Evolutionary conservation across 306 rosid species (phyloP).

Genomic region (Cucurbita argyrosperma): DNA sequence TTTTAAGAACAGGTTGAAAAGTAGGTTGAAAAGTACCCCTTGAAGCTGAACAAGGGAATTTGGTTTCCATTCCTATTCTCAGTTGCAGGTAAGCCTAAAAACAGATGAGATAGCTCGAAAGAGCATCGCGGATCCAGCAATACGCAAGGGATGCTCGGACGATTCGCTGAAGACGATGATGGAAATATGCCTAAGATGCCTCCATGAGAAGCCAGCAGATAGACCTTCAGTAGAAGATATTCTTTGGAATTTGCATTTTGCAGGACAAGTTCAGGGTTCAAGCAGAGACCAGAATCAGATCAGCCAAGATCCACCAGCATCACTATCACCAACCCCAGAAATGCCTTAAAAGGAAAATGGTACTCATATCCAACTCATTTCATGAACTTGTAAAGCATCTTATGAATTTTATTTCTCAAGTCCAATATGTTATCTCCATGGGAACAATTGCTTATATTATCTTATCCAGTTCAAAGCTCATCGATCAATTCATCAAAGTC

Average conservation of each 20-base stretch:
- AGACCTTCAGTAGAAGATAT: conserved; percentile 85
- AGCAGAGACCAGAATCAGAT: conserved; percentile 5
- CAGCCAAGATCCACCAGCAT: neutral
- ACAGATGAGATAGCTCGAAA: conserved; percentile 55
- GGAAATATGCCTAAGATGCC: conserved; percentile 83
- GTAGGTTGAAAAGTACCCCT: neutral
- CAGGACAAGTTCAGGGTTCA: conserved; percentile 76
- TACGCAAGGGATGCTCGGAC: conserved; percentile 71
- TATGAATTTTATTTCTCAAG: neutral
- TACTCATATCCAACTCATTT: neutral
- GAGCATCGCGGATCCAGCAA: conserved; percentile 63
- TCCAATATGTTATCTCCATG: neutral
- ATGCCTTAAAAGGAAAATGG: neutral
- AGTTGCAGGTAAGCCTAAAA: conserved; percentile 75
- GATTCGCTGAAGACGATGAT: conserved; percentile 64
- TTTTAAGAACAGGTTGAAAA: too few relatives aligned
- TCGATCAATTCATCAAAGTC: too few relatives aligned
- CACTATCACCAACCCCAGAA: conserved; percentile 8
- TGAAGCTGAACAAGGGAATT: neutral
- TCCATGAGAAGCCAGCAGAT: conserved; percentile 31
- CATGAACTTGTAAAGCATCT: neutral
- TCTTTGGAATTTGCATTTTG: conserved; percentile 92
- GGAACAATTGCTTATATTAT: neutral
- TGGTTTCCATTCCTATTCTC: conserved; percentile 10
- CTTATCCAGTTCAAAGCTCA: too few relatives aligned